Conservation (phyloP, 345 rosid genomes). For the Sonneratia alba region DNA sequence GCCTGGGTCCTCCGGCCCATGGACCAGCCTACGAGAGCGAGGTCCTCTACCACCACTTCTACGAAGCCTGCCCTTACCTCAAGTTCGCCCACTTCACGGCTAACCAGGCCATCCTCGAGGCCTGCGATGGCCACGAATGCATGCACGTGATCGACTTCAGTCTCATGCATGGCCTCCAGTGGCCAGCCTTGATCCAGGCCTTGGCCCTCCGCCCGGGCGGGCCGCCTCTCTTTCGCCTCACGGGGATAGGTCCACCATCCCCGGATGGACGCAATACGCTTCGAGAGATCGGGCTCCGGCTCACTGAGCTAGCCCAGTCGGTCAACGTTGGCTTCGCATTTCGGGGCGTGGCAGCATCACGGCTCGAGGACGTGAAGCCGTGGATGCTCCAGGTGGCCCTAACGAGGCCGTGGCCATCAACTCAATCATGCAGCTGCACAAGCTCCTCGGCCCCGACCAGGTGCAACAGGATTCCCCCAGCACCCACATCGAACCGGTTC, state of each 20-base stretch:
- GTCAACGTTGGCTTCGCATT: conserved; percentile 67
- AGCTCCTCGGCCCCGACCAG: conserved; percentile 33
- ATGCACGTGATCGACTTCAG: conserved; percentile 84
- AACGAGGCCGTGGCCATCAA: conserved; percentile 69
- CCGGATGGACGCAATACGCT: conserved; percentile 64
- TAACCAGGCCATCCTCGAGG: conserved; percentile 86
- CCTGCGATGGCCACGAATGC: conserved; percentile 55
- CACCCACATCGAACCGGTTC: conserved; percentile 38
- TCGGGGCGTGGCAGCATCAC: conserved; percentile 52
- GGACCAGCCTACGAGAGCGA: conserved; percentile 32
- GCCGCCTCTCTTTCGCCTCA: conserved; percentile 67
- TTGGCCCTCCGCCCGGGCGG: conserved; percentile 75
- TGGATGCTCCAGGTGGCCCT: conserved; percentile 66
- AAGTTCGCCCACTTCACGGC: conserved; percentile 97
- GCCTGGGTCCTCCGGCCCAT: conserved; percentile 1
- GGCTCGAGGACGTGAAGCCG: conserved; percentile 67
- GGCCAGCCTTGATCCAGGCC: conserved; percentile 97
- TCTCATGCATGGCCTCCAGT: conserved; percentile 82
- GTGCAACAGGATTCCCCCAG: conserved; percentile 10
- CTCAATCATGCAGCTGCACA: conserved; percentile 76
- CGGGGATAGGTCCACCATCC: conserved; percentile 73
- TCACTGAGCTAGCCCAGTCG: conserved; percentile 63
- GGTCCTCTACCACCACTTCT: conserved; percentile 66
- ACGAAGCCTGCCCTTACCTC: conserved; percentile 81
- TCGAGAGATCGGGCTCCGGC: conserved; percentile 57